Conservation (phyloP, 2,329 filamentous ascomycete genomes). For the Trichoderma brevicompactum region DNA sequence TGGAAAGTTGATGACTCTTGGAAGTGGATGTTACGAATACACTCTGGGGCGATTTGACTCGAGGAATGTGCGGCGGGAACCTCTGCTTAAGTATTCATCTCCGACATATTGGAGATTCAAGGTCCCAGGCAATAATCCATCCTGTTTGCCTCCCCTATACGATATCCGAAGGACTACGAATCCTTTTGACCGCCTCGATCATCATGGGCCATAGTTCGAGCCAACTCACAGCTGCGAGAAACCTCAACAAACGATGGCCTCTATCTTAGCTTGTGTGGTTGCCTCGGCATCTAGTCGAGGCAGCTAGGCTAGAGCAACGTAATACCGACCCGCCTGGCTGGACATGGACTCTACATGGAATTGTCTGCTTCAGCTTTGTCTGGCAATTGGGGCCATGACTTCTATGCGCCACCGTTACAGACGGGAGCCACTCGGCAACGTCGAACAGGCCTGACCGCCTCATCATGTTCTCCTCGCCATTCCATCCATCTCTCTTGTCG, state of each 20-base stretch:
- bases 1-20: background rate
- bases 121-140: background rate
- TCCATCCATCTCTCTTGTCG: background rate
- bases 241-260: conserved; percentile 21
- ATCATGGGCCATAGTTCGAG: background rate
- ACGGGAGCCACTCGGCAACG: conserved; percentile 6
- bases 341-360: conserved; percentile 18
- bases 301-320: conserved; percentile 26
- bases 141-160: background rate
- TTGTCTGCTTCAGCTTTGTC: conserved; percentile 1
- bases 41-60: background rate
- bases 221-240: conserved; percentile 28
- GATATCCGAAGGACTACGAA: background rate
- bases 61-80: background rate
- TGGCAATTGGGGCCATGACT: background rate
- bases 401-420: conserved; percentile 24
- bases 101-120: too few relatives aligned
- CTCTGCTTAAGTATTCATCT: conserved; percentile 10
- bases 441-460: conserved; percentile 30
- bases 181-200: conserved; percentile 28
- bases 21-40: background rate
- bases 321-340: conserved; percentile 28
- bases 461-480: background rate
- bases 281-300: conserved; percentile 27
- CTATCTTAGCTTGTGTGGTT: conserved; percentile 25